phyloP scores from a whole-genome alignment of 805 yeast species.

The Candida easanensis region DNA sequence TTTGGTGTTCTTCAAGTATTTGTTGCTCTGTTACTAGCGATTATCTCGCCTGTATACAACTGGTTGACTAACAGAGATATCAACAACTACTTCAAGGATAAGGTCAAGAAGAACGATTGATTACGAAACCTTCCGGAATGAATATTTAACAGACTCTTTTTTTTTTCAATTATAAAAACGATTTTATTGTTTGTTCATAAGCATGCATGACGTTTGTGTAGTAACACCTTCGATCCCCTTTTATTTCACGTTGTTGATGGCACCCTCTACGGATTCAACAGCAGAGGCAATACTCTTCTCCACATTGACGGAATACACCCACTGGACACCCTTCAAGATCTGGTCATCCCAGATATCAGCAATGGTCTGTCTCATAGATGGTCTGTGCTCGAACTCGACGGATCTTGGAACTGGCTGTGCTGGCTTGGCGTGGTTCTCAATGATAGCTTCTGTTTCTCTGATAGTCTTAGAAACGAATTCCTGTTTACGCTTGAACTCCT shows the following conservation, averaged over 20 bases:
- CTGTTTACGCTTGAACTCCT: slow-evolving; percentile 49
- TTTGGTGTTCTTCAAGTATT: slow-evolving; percentile 51
- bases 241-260: slow-evolving; percentile 7
- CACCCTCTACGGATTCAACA: slow-evolving; percentile 9
- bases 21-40: slow-evolving; percentile 45
- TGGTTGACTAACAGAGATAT: slow-evolving; percentile 50
- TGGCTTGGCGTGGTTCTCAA: slow-evolving; percentile 49
- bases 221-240: neutral
- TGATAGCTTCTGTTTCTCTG: slow-evolving; percentile 43
- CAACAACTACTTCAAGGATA: slow-evolving; percentile 40
- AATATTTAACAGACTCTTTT: too few species aligned
- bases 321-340: slow-evolving; percentile 58
- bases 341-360: slow-evolving; percentile 82
- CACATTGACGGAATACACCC: slow-evolving; percentile 56
- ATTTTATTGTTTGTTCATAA: neutral
- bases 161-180: too few species aligned
- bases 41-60: slow-evolving; percentile 59
- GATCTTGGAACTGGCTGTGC: slow-evolving; percentile 42
- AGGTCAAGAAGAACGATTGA: neutral
- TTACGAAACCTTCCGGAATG: neutral
- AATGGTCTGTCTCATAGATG: slow-evolving; percentile 55
- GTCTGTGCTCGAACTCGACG: slow-evolving; percentile 41
- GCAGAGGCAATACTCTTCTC: slow-evolving; percentile 30
- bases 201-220: neutral
- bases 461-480: slow-evolving; percentile 45